Evolutionary conservation across 805 yeast genomes (phyloP).

Genomic region (Cyberlindnera maritima): DNA sequence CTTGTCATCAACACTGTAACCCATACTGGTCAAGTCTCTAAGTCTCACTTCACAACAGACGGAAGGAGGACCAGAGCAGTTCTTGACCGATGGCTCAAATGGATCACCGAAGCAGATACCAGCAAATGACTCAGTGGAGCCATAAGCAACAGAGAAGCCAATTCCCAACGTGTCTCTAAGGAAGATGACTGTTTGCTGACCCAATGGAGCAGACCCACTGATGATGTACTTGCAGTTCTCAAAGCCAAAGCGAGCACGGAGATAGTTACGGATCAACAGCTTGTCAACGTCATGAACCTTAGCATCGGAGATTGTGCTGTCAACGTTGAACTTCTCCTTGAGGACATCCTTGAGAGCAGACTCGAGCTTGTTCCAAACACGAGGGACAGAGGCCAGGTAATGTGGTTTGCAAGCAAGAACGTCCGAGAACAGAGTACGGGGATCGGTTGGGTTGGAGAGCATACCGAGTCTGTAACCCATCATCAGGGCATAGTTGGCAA

Average conservation of each 20-base stretch:
- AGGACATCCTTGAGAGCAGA: slow-evolving; percentile 43
- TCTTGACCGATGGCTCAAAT: slow-evolving; percentile 44
- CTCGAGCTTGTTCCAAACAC: slow-evolving; percentile 59
- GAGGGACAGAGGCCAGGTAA: slow-evolving; percentile 53
- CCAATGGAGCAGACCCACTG: slow-evolving; percentile 70
- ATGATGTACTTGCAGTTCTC: slow-evolving; percentile 36
- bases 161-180: slow-evolving; percentile 53
- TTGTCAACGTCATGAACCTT: slow-evolving; percentile 6
- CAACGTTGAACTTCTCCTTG: slow-evolving; percentile 4
- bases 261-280: slow-evolving; percentile 29
- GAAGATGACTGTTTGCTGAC: slow-evolving; percentile 55
- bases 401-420: slow-evolving; percentile 50
- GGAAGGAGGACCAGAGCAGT: slow-evolving; percentile 57
- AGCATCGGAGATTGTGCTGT: slow-evolving; percentile 2
- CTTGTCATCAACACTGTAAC: slow-evolving; percentile 36
- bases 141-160: slow-evolving; percentile 56
- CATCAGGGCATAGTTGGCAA: slow-evolving; percentile 38
- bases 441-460: slow-evolving; percentile 41
- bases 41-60: slow-evolving; percentile 53
- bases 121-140: slow-evolving; percentile 67
- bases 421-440: slow-evolving; percentile 55
- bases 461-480: slow-evolving; percentile 38
- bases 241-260: slow-evolving; percentile 44
- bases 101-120: slow-evolving; percentile 46
- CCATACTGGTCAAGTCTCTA: slow-evolving; percentile 61